These are phyloP conservation scores for Juncus effusus DNA, from an alignment of 176 grass and related monocot genomes.

Conservation along the genomic window DNA sequence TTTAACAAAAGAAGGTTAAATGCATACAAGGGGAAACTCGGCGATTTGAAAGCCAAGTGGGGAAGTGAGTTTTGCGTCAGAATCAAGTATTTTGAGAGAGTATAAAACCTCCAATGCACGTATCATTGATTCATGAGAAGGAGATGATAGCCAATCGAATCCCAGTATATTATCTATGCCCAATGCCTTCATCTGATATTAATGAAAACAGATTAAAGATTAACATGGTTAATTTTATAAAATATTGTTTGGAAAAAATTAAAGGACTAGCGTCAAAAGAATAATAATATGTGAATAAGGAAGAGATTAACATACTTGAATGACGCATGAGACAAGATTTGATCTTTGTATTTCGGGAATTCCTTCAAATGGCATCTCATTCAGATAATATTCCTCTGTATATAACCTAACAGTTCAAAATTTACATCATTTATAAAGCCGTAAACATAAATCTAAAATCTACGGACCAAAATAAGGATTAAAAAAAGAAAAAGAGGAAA, in stretches of 20 bases:
- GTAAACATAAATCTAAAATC: constrained; percentile 22
- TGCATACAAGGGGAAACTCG: constrained; percentile 77
- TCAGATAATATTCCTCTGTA: constrained; percentile 91
- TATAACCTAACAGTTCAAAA: constrained; percentile 44
- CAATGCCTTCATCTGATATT: constrained; percentile 74
- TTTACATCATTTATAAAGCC: background rate
- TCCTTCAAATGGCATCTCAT: constrained; percentile 84
- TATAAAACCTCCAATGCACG: constrained; percentile 88
- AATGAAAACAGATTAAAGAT: background rate
- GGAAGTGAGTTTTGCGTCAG: constrained; percentile 90
- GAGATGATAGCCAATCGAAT: constrained; percentile 98
- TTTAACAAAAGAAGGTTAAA: background rate
- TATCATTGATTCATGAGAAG: constrained; percentile 84
- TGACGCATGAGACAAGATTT: constrained; percentile 85
- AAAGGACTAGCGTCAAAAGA: too few species aligned
- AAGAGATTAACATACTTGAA: constrained; percentile 58
- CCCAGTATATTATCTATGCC: constrained; percentile 98
- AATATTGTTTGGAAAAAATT: background rate
- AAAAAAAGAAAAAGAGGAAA: constrained; percentile 2
- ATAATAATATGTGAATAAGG: background rate
- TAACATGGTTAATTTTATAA: background rate
- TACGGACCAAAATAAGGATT: background rate
- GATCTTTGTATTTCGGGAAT: constrained; percentile 96
- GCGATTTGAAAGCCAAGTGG: constrained; percentile 86
- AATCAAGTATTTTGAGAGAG: constrained; percentile 82